Evolutionary conservation across 2,329 filamentous ascomycete genomes (phyloP).

Genomic region (Aspergillus alliaceus): DNA sequence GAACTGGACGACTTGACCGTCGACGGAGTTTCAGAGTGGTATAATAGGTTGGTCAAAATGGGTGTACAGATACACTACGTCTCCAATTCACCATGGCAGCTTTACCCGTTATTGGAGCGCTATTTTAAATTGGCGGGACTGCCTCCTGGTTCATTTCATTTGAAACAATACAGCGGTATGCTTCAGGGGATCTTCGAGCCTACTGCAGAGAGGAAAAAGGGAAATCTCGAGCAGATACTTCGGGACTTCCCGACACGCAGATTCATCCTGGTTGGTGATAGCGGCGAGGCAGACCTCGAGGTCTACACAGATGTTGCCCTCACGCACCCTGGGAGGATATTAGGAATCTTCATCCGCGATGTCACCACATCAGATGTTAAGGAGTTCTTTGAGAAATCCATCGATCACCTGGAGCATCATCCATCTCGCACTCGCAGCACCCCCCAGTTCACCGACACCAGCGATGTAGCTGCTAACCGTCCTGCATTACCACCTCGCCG

Average conservation of each 20-base stretch:
- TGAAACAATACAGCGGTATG: constrained; percentile 97
- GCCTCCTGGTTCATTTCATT: constrained; percentile 84
- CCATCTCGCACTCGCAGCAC: constrained; percentile 25
- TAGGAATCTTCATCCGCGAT: constrained; percentile 91
- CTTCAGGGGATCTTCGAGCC: constrained; percentile 97
- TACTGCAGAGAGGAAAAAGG: constrained; percentile 90
- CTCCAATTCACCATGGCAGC: constrained; percentile 98
- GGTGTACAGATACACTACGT: constrained; percentile 94
- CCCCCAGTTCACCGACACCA: constrained; percentile 24
- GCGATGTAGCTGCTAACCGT: constrained; percentile 30
- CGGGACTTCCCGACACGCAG: constrained; percentile 84
- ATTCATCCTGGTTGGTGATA: constrained; percentile 92
- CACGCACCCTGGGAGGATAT: constrained; percentile 76
- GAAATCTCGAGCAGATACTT: constrained; percentile 80
- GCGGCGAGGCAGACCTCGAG: constrained; percentile 93
- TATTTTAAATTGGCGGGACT: constrained; percentile 81
- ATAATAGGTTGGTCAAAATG: constrained; percentile 70
- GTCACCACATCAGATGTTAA: constrained; percentile 76
- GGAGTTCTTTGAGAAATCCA: constrained; percentile 74
- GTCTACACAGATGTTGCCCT: constrained; percentile 93
- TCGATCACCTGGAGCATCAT: constrained; percentile 34
- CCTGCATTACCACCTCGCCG: constrained; percentile 43
- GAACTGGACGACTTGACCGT: constrained; percentile 79
- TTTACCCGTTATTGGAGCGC: constrained; percentile 83
- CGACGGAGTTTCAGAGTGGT: constrained; percentile 89